phyloP scores from a whole-genome alignment of 108 stramenopile species.

The Chaetoceros tenuissimus region DNA sequence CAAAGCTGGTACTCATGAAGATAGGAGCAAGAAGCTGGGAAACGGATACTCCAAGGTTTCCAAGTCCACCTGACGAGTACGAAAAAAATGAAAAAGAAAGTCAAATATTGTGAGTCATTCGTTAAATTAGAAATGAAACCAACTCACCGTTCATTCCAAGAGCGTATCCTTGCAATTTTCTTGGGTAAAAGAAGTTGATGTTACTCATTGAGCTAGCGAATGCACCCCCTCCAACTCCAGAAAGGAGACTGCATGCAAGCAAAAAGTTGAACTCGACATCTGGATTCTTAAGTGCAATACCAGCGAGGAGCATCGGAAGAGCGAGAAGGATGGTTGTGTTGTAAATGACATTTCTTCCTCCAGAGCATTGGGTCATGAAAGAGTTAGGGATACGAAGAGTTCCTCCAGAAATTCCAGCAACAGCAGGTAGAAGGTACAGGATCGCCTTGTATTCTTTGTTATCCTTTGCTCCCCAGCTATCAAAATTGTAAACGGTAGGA shows the following conservation, averaged over 20 bases:
- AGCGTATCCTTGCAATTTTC: constrained; percentile 12
- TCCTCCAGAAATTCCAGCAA: constrained; percentile 25
- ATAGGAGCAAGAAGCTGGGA: constrained; percentile 22
- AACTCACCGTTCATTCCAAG: constrained; percentile 22
- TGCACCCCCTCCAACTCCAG: constrained; percentile 22
- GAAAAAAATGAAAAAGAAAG: too few species aligned
- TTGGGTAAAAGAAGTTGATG: constrained; percentile 21
- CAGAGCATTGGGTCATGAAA: constrained; percentile 19
- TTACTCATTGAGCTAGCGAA: constrained; percentile 28
- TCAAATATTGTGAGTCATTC: too few species aligned
- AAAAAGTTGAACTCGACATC: constrained; percentile 12
- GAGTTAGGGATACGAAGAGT: constrained; percentile 26
- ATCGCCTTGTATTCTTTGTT: constrained; percentile 20
- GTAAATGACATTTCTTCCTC: constrained; percentile 23
- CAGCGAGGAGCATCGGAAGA: constrained; percentile 21
- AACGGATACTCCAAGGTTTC: constrained; percentile 15
- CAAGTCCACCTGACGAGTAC: too few species aligned
- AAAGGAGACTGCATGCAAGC: constrained; percentile 7
- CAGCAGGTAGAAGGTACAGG: constrained; percentile 15
- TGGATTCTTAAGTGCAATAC: constrained; percentile 9
- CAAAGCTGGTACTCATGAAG: constrained; percentile 11
- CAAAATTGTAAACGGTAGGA: constrained; percentile 15
- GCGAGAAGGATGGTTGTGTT: constrained; percentile 16
- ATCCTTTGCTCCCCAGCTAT: constrained; percentile 16
- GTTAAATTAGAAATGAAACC: too few species aligned